Conservation (phyloP, 108 stramenopile species). For the Heterococcus sp. region DNA sequence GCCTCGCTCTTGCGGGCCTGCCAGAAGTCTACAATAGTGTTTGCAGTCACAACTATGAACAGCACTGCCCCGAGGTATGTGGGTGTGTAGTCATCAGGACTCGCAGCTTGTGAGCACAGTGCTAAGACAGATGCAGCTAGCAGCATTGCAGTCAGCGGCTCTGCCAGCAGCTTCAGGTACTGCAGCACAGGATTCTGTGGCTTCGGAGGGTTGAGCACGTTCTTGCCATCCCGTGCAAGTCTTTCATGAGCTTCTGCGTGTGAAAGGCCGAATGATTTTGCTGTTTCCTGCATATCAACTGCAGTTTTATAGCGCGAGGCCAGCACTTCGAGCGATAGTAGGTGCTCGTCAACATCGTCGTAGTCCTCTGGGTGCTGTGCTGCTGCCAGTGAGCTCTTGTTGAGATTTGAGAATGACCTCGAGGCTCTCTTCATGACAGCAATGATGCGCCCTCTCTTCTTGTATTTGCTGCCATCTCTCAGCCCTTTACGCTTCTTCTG, state of each 20-base stretch:
- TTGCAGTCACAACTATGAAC: slow-evolving; percentile 11
- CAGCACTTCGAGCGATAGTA: neutral
- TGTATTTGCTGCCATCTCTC: neutral
- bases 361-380: neutral
- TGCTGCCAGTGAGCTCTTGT: too few relatives aligned
- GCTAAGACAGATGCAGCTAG: neutral
- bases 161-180: neutral
- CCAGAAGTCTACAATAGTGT: slow-evolving; percentile 29
- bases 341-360: neutral
- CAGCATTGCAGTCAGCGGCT: neutral
- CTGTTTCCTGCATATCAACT: neutral
- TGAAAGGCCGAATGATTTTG: neutral
- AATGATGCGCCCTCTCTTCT: neutral
- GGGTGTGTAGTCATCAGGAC: neutral
- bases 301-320: neutral
- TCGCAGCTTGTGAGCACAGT: neutral
- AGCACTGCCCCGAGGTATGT: slow-evolving; percentile 14
- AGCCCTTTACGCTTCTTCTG: too few relatives aligned
- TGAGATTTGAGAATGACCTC: neutral
- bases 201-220: neutral
- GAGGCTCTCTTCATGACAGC: neutral
- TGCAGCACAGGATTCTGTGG: neutral
- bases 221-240: neutral
- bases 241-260: neutral
- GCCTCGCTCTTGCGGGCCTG: slow-evolving; percentile 14